Percentiles rank a stretch among this genome's conserved stretches.
Evolutionary conservation across 1,284 basidiomycete genomes (phyloP).

Genomic region (Malassezia nana): DNA sequence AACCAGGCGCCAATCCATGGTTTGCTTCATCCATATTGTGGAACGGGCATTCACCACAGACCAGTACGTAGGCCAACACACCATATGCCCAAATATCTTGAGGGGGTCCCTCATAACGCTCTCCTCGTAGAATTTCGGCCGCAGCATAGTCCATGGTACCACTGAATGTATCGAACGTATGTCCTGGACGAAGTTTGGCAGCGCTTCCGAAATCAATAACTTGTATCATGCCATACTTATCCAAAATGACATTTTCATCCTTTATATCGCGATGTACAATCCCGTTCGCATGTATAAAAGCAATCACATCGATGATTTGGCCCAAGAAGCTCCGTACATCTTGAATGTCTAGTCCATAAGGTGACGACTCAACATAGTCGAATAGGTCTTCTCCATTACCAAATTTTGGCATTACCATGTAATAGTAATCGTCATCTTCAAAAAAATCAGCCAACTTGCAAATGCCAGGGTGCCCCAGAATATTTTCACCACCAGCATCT

Average conservation of each 20-base stretch:
- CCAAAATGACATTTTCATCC: constrained; percentile 78
- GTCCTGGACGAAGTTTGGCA: constrained; percentile 63
- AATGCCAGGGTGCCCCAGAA: constrained; percentile 65
- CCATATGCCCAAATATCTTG: constrained; percentile 98
- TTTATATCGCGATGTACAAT: constrained; percentile 97
- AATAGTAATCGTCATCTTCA: constrained; percentile 94
- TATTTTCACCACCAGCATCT: neutral
- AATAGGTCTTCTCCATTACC: constrained; percentile 66
- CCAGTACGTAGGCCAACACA: constrained; percentile 89
- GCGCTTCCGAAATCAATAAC: constrained; percentile 81
- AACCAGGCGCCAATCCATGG: constrained; percentile 33
- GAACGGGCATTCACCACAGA: constrained; percentile 82
- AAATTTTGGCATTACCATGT: constrained; percentile 59
- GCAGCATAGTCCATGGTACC: constrained; percentile 79
- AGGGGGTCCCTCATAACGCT: constrained; percentile 86
- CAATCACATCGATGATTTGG: constrained; percentile 83
- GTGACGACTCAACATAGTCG: constrained; percentile 82
- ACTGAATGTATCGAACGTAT: constrained; percentile 91
- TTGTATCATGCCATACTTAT: constrained; percentile 57
- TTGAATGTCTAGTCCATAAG: constrained; percentile 68
- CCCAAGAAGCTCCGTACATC: constrained; percentile 76
- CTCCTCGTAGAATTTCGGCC: constrained; percentile 88
- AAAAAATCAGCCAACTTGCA: constrained; percentile 93
- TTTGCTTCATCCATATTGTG: constrained; percentile 53
- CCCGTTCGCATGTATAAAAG: constrained; percentile 79